Evolutionary conservation across 1,284 basidiomycete genomes (phyloP), one percentile per base, ranked within the genome.

Genomic region (Pascua guehoae): DNA sequence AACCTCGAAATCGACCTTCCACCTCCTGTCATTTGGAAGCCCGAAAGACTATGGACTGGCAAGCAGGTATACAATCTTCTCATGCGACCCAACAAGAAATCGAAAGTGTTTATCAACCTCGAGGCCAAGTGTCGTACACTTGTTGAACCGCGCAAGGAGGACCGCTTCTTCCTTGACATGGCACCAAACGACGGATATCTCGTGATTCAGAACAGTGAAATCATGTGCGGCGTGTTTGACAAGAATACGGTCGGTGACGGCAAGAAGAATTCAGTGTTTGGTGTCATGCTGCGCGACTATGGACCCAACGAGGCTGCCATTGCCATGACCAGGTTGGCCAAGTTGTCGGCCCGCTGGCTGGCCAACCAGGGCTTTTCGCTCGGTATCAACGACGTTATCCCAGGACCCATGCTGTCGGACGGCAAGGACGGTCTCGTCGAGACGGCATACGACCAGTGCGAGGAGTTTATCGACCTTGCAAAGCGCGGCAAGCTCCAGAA

Each of bases 181-280:
- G 89, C 90, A 11, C 94, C 95, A 0, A 98, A 98, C 72, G 96
- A 99, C 70, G 95, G 95, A 1, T 98, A 92, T 86, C 84, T 99
- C 38, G 96, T 98, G 57, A 88, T 99, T 54, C 86, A 94, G 62
- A 99, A 98, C 76, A 94, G 90, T 73, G 94, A 98, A 78, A 93
- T 99, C 71, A 98, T 98, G 91, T 98, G 95, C 70, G 96, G 96
- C 50, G 90, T 95, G 10, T 96, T 98, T 85, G 96, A 99, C 81
- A 99, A 99, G 80, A 91, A 91, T 17, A 98, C 93, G 0, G 90
- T 98, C 7, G 96, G 96, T 57, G 91, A 92, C 69, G 96, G 96
- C 54, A 98, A 98, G 84, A 98, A 98, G 82, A 98, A 97, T 75
- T 97, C 92, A 2, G 91, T 99, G 41, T 99, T 98, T 69, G 95